Conservation (phyloP, 2,329 filamentous ascomycete genomes). For the Bertia moriformis region DNA sequence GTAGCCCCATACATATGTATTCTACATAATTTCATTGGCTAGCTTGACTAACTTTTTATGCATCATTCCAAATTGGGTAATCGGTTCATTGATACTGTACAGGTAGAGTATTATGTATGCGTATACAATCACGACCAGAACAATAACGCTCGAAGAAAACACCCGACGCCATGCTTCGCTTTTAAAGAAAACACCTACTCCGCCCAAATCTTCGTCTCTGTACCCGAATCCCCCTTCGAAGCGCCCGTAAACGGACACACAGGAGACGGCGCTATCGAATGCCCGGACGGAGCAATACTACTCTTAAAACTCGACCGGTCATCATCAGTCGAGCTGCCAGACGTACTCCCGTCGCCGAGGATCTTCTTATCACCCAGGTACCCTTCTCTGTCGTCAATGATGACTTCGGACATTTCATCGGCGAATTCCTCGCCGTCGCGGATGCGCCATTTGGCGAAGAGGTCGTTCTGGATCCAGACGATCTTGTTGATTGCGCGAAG, state of each 20-base stretch:
- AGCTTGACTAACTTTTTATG: too few species aligned
- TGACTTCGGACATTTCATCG: slow-evolving; percentile 24
- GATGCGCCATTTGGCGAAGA: slow-evolving; percentile 73
- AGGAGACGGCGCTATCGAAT: background rate
- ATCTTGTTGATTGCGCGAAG: slow-evolving; percentile 67
- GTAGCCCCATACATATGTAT: too few species aligned
- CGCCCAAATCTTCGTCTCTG: slow-evolving; percentile 1
- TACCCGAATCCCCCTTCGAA: background rate
- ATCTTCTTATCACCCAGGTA: slow-evolving; percentile 50
- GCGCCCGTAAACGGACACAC: background rate
- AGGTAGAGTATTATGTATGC: too few species aligned
- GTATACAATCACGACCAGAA: too few species aligned
- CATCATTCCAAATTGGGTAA: too few species aligned
- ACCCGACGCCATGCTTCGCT: too few species aligned
- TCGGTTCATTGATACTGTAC: too few species aligned
- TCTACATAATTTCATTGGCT: too few species aligned
- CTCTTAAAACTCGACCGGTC: background rate
- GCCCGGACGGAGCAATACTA: background rate
- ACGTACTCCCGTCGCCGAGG: slow-evolving; percentile 18
- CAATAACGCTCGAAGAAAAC: too few species aligned
- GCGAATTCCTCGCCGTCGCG: slow-evolving; percentile 48
- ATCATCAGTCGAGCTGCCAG: background rate
- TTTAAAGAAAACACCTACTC: too few species aligned
- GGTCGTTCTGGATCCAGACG: slow-evolving; percentile 77
- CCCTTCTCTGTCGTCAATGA: slow-evolving; percentile 44